Evolutionary conservation across 2,329 filamentous ascomycete genomes (phyloP), one percentile per base, ranked within the genome.

Genomic region (Cyclaneusma minus): DNA sequence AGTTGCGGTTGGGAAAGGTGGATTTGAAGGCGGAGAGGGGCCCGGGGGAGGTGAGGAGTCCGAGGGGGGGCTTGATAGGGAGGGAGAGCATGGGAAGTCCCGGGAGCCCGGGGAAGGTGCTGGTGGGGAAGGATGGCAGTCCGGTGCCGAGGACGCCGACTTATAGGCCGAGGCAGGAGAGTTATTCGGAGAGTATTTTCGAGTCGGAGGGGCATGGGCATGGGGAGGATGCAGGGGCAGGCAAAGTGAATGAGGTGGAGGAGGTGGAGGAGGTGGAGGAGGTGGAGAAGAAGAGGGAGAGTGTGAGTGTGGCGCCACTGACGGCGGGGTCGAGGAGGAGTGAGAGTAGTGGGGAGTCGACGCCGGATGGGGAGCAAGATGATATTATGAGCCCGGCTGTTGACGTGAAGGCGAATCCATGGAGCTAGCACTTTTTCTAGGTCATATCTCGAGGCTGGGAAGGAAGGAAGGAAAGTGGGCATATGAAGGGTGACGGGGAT

Each of bases 151-250:
- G n/a, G 13, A 25, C 13, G 21, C 13, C 13, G 4, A 24, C 9
- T 15, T 13, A 13, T 16, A 25, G 18, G 9, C 13, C 22, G 21
- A 43, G 40, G 3, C 29, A 32, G 16, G 39, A 41, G 17, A 46
- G 39, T 26, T 48, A 39, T 23, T 25, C 39, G 23, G 45, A 48
- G 32, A 42, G 32, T 25, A 36, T 49, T 13, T 48, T 48, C 29
- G 44, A 48, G 35, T 44, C 44, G n/a, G 45, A 45, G 15, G 17
- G 22, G 13, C 16, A 14, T 12, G 19, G 14, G 16, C 17, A 25
- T 29, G 27, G 22, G 4, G 21, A 25, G 22, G 21, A 24, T 7
- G 8, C 22, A 23, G 12, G 12, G 12, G 12, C 12, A 9, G 7
- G 8, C 8, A 7, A 23, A 7, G 18, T 7, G 7, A 13, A 23